Percentiles rank a stretch among this genome's conserved stretches.
Conservation (phyloP, 1,284 basidiomycete species). For the Pseudozyma sp. region DNA sequence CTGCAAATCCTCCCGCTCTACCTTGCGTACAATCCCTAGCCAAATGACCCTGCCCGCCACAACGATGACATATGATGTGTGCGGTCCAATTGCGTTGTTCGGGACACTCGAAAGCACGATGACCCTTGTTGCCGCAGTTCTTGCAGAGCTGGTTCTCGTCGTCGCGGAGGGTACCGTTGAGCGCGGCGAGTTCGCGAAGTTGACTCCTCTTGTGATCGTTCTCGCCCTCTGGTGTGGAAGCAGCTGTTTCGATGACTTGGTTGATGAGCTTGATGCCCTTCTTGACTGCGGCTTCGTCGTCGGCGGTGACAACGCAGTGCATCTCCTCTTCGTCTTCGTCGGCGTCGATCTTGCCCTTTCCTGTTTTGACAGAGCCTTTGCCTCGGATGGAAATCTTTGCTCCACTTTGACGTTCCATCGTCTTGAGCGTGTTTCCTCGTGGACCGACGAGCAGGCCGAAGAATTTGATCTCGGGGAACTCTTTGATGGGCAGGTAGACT, state of each 20-base stretch:
- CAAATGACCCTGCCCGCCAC: constrained; percentile 66
- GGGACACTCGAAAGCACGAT: constrained; percentile 68
- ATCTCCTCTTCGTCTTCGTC: constrained; percentile 96
- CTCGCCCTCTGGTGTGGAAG: constrained; percentile 97
- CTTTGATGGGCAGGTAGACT: constrained; percentile 98
- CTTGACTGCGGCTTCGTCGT: constrained; percentile 89
- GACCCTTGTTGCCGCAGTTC: constrained; percentile 90
- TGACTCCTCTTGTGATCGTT: constrained; percentile 99
- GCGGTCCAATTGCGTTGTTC: constrained; percentile 66
- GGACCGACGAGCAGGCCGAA: constrained; percentile 98
- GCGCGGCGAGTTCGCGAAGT: constrained; percentile 93
- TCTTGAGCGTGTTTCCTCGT: constrained; percentile 97
- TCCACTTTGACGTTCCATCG: constrained; percentile 97
- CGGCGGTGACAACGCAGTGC: constrained; percentile 95
- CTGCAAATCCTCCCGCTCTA: constrained; percentile 74
- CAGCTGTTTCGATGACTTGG: constrained; percentile 96
- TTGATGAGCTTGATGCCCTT: constrained; percentile 95
- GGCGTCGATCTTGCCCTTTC: constrained; percentile 87
- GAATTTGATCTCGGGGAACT: constrained; percentile 99
- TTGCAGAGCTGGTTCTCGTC: constrained; percentile 99
- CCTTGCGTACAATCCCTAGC: constrained; percentile 64
- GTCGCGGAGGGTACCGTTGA: constrained; percentile 98
- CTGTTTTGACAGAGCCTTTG: constrained; percentile 98
- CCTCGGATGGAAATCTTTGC: constrained; percentile 99
- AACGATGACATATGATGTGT: constrained; percentile 67